A percentile compares a stretch with the other conserved stretches of the same genome.
These are phyloP conservation scores for Acer saccharum DNA, from an alignment of 345 rosid genomes.

Conservation along the genomic window DNA sequence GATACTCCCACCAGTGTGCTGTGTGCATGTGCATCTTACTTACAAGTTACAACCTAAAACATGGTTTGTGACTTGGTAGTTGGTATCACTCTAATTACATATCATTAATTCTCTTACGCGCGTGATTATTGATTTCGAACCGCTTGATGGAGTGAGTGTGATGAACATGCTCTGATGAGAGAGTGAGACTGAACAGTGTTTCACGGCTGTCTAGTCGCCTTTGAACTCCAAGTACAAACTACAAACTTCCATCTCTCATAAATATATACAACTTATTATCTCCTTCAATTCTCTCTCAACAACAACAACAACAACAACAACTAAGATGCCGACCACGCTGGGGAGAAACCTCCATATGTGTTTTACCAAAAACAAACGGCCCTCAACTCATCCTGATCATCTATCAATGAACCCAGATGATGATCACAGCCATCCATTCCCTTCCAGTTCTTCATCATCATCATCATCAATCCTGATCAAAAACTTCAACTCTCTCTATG, in stretches of 20 bases:
- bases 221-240: constrained; percentile 15
- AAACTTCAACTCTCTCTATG: constrained; percentile 52
- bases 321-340: constrained; percentile 31
- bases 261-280: background rate
- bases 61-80: background rate
- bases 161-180: background rate
- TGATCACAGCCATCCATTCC: constrained; percentile 4
- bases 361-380: constrained; percentile 51
- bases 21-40: constrained; percentile 39
- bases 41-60: background rate
- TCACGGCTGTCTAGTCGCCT: constrained; percentile 22
- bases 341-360: constrained; percentile 55
- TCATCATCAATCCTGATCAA: constrained; percentile 30
- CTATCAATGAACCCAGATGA: constrained; percentile 19
- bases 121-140: background rate
- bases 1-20: constrained; percentile 20
- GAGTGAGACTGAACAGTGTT: constrained; percentile 11
- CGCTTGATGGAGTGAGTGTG: background rate
- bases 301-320: background rate
- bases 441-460: constrained; percentile 2
- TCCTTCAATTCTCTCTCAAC: background rate
- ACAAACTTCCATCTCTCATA: background rate
- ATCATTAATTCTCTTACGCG: constrained; percentile 11
- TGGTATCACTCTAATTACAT: too few relatives aligned
- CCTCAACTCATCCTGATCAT: constrained; percentile 7